Base-by-base conservation (phyloP, 2,329 filamentous ascomycete species). In the Aspergillus pseudonomiae region DNA sequence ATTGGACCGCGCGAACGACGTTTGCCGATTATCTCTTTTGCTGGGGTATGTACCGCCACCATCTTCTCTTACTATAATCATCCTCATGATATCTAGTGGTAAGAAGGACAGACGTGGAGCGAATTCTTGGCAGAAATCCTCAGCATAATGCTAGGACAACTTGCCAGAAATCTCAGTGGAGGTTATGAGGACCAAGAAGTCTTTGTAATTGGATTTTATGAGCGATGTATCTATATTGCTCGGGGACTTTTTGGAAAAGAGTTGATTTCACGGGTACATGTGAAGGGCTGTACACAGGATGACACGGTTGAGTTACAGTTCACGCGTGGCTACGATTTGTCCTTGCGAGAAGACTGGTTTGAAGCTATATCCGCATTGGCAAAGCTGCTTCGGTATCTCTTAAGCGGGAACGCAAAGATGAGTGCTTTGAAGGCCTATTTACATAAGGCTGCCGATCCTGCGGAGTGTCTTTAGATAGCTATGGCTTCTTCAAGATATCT, bases 301-400 rank as follows among this genome's bases (percentile, higher is more conserved):
- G 53, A 63, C 19, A 19, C 16, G 19, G 21, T 63, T 36, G 50
- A 57, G 2, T 32, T 65, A 54, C 4, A 48, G 2, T 63, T 65
- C 21, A 64, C 61, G 3, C 45, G 56, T 21, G 57, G 65, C 71
- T 66, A 65, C 39, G 41, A 67, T 60, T 41, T 65, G 5, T 60
- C 32, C 30, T 46, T 57, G 28, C 64, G 59, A 59, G 16, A 64
- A 9, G 63, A 65, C 28, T 68, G 59, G 55, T 30, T 67, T 3
- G 62, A 65, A 56, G 66, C 60, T 30, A 62, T 50, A 26, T 48
- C 61, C 46, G 62, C 30, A 21, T 58, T 67, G 45, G 14, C 63
- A 12, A 54, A 59, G 26, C 46, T 68, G 45, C 61, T 68, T 54
- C 56, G 59, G 12, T 65, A 65, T 45, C 50, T 65, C 19, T 28